phyloP scores from a whole-genome alignment of 108 stramenopile species.

The Nitzschia palea region DNA sequence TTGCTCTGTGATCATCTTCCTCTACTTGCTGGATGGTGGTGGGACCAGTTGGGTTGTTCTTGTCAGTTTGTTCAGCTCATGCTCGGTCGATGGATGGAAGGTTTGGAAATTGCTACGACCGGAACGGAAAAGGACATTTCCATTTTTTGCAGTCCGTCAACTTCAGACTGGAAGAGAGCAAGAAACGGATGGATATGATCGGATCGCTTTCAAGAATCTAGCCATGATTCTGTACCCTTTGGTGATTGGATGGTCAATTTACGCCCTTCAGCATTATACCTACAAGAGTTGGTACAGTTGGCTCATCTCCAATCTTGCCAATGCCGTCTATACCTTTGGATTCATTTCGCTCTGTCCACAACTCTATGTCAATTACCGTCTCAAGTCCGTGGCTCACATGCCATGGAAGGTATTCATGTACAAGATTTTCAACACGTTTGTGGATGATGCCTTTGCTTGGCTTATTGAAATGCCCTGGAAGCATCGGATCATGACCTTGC shows the following conservation, averaged over 20 bases:
- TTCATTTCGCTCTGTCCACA: conserved; percentile 61
- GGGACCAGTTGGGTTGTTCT: conserved; percentile 51
- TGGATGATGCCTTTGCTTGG: conserved; percentile 66
- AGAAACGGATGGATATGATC: conserved; percentile 42
- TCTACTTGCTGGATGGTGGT: conserved; percentile 54
- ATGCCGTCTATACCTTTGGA: conserved; percentile 60
- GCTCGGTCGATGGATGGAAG: conserved; percentile 47
- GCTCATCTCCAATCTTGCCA: conserved; percentile 46
- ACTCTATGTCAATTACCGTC: conserved; percentile 73
- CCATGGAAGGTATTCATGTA: conserved; percentile 63
- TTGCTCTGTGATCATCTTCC: conserved; percentile 47
- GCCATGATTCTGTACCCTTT: conserved; percentile 39
- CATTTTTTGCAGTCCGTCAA: conserved; percentile 26
- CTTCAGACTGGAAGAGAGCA: conserved; percentile 22
- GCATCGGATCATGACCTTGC: conserved; percentile 55
- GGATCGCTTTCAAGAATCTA: conserved; percentile 40
- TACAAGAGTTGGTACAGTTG: conserved; percentile 46
- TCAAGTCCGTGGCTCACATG: conserved; percentile 68
- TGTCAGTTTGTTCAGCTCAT: conserved; percentile 26
- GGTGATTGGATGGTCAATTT: conserved; percentile 44
- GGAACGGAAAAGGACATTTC: conserved; percentile 11
- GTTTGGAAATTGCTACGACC: conserved; percentile 34
- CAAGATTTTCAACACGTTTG: conserved; percentile 67
- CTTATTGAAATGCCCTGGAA: conserved; percentile 63
- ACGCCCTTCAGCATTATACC: conserved; percentile 36